Evolutionary conservation across 225 moss, liverwort and hornwort species (phyloP).

Genomic region (Physcomitrellopsis africana): DNA sequence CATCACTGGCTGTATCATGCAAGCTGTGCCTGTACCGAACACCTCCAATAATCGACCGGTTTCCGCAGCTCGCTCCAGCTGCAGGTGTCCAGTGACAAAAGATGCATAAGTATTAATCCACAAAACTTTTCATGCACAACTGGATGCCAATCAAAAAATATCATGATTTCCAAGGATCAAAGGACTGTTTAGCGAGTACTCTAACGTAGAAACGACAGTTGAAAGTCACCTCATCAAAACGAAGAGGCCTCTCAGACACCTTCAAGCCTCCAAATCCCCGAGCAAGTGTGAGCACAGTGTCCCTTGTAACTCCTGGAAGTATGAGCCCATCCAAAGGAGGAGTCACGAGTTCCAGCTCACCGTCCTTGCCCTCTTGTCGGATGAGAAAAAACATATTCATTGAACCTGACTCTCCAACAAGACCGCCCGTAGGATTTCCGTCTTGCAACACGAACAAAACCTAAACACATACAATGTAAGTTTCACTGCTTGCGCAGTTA

Average conservation of each 20-base stretch:
- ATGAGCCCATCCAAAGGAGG: conserved; percentile 75
- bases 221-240: conserved; percentile 65
- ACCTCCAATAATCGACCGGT: conserved; percentile 71
- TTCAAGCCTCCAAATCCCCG: conserved; percentile 67
- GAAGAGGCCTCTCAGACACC: conserved; percentile 76
- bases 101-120: not conserved
- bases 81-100: conserved; percentile 28
- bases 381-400: conserved; percentile 91
- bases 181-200: not conserved
- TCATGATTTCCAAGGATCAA: not conserved
- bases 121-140: not conserved
- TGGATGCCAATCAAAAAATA: not conserved
- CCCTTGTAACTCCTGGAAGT: conserved; percentile 82
- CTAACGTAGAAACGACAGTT: not conserved
- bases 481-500: not conserved
- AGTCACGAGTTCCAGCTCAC: conserved; percentile 76
- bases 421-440: conserved; percentile 65
- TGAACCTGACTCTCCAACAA: conserved; percentile 78
- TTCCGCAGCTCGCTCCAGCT: conserved; percentile 74
- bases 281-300: conserved; percentile 73
- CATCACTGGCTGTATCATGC: conserved; percentile 77
- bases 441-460: conserved; percentile 76
- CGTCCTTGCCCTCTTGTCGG: conserved; percentile 51
- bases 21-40: conserved; percentile 87
- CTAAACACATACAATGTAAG: conserved; percentile 38